Conservation (phyloP, 495 filamentous ascomycete species). For the Xylaria intraflava region DNA sequence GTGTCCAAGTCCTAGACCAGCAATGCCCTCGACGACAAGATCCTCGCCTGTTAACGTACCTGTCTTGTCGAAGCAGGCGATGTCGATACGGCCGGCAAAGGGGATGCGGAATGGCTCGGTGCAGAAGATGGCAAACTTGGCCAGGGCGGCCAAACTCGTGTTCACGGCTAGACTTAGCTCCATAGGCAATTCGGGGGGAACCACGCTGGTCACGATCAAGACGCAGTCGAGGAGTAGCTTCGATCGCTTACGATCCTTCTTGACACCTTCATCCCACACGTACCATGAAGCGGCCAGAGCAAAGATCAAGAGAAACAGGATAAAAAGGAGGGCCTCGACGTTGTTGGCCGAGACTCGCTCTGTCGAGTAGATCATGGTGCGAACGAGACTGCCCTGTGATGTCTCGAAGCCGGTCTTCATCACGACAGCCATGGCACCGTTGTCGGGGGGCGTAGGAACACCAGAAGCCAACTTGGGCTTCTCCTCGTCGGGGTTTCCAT, state of each 20-base stretch:
- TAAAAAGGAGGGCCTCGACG: constrained; percentile 87
- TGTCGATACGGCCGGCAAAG: constrained; percentile 88
- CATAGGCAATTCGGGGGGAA: constrained; percentile 97
- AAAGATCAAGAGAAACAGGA: constrained; percentile 92
- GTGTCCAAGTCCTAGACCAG: constrained; percentile 70
- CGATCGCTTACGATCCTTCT: constrained; percentile 86
- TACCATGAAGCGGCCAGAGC: constrained; percentile 99
- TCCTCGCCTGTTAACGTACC: constrained; percentile 96
- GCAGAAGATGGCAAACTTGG: constrained; percentile 94
- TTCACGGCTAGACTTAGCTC: constrained; percentile 96
- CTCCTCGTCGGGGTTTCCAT: constrained; percentile 69
- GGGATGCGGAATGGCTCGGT: constrained; percentile 99
- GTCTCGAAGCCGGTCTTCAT: constrained; percentile 99
- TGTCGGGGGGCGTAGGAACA: constrained; percentile 71
- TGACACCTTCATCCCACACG: constrained; percentile 94
- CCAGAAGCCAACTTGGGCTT: constrained; percentile 61
- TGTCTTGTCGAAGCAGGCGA: constrained; percentile 99
- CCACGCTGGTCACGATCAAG: constrained; percentile 94
- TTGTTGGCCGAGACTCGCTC: constrained; percentile 98
- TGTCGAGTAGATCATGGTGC: constrained; percentile 99
- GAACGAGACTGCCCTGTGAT: constrained; percentile 92
- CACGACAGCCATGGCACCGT: constrained; percentile 88
- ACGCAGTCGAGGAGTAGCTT: constrained; percentile 97
- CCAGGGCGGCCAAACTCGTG: constrained; percentile 92
- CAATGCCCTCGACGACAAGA: constrained; percentile 94